A percentile compares a stretch with the other conserved stretches of the same genome.
Evolutionary conservation across 176 grass and related monocot genomes (phyloP).

Genomic region (Eleusine coracana): DNA sequence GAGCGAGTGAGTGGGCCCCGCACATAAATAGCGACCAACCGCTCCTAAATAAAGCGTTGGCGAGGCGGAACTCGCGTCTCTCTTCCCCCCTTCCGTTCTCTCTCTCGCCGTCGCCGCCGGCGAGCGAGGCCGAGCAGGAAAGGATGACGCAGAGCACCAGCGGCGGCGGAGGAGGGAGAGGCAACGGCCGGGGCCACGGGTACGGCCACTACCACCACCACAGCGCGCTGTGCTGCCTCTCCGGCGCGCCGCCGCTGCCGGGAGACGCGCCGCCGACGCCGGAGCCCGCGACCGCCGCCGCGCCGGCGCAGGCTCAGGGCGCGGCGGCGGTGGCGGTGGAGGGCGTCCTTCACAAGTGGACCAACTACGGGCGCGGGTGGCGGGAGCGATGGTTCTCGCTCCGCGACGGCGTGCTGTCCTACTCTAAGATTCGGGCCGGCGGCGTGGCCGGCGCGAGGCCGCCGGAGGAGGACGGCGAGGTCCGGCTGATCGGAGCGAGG

Average conservation of each 20-base stretch:
- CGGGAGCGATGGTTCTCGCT: conserved; percentile 79
- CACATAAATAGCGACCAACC: conserved; percentile 53
- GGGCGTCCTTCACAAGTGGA: conserved; percentile 78
- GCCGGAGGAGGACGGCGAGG: conserved; percentile 35
- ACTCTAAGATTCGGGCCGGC: conserved; percentile 74
- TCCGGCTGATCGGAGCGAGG: conserved; percentile 60
- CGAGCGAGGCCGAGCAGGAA: conserved; percentile 34
- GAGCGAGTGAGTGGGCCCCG: conserved; percentile 17
- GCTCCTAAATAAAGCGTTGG: conserved; percentile 51
- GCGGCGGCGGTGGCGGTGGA: conserved; percentile 53
- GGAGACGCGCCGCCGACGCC: conserved; percentile 35
- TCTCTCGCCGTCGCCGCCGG: conserved; percentile 10
- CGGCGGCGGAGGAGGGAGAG: background rate
- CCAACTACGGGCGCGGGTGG: conserved; percentile 87
- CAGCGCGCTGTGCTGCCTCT: conserved; percentile 75
- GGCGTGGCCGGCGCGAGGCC: background rate
- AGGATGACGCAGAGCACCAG: conserved; percentile 39
- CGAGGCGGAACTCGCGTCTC: conserved; percentile 28
- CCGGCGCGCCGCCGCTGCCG: conserved; percentile 29
- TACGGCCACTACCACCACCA: conserved; percentile 14
- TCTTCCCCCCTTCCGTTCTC: background rate
- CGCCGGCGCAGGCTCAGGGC: background rate
- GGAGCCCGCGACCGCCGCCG: background rate
- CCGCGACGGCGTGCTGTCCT: conserved; percentile 71
- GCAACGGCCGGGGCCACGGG: background rate